Percentiles rank a stretch among this genome's conserved stretches.
Conservation (phyloP, 306 rosid genomes). For the Quercus engelmannii region DNA sequence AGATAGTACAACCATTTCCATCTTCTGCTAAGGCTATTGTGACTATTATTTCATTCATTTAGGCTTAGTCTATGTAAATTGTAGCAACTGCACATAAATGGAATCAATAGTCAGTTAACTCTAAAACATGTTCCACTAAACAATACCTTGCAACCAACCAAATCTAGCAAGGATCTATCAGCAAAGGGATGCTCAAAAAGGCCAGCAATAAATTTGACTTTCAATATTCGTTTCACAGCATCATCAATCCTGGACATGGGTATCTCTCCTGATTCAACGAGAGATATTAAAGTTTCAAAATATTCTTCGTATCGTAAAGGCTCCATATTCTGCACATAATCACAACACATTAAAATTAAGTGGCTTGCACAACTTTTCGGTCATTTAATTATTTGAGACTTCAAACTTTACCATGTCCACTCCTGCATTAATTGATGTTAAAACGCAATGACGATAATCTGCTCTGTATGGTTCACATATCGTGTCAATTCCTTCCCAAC, state of each 20-base stretch:
- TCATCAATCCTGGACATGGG: constrained; percentile 72
- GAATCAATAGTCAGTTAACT: neutral
- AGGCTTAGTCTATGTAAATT: too few relatives aligned
- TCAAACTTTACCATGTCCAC: constrained; percentile 67
- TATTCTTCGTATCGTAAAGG: constrained; percentile 45
- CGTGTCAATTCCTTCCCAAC: constrained; percentile 73
- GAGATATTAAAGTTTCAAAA: constrained; percentile 43
- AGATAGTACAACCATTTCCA: neutral
- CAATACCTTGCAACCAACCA: constrained; percentile 82
- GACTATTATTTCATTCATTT: too few relatives aligned
- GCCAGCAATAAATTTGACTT: constrained; percentile 78
- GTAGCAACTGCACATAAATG: too few relatives aligned
- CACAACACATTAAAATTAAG: neutral
- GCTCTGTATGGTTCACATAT: constrained; percentile 56
- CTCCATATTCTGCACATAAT: constrained; percentile 67
- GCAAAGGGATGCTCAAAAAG: constrained; percentile 68
- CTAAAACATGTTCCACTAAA: neutral
- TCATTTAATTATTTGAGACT: neutral
- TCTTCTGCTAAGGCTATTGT: neutral
- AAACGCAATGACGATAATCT: constrained; percentile 55
- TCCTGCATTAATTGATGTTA: constrained; percentile 69
- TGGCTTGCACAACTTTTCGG: too few relatives aligned
- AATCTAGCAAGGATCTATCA: constrained; percentile 67
- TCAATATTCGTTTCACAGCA: constrained; percentile 74
- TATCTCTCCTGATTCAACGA: constrained; percentile 64